phyloP scores from a whole-genome alignment of 1,284 basidiomycete genomes.

The Peniophora sp. region DNA sequence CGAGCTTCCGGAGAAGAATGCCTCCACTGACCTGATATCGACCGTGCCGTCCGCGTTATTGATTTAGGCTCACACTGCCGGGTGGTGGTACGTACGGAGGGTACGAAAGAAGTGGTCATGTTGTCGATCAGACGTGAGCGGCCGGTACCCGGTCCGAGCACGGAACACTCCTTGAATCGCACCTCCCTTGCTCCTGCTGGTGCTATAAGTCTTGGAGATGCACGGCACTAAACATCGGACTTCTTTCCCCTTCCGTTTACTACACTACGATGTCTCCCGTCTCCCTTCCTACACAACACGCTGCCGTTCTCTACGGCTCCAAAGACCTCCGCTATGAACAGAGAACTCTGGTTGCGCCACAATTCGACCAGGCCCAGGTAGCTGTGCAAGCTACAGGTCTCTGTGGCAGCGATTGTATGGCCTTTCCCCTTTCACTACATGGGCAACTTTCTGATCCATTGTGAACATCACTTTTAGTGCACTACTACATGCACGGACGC shows the following conservation, averaged over 20 bases:
- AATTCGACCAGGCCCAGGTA: slow-evolving; percentile 64
- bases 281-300: slow-evolving; percentile 45
- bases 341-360: slow-evolving; percentile 61
- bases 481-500: slow-evolving; percentile 83
- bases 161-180: no score
- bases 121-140: no score
- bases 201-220: no score
- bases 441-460: background rate
- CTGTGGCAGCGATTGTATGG: slow-evolving; percentile 84
- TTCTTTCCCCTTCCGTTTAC: background rate
- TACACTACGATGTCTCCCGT: slow-evolving; percentile 46
- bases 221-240: no score
- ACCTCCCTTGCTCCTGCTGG: no score
- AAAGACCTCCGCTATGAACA: slow-evolving; percentile 68
- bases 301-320: slow-evolving; percentile 66
- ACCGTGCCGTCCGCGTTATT: no score
- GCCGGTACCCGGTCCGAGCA: no score
- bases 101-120: no score
- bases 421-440: background rate
- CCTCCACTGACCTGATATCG: no score
- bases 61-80: no score
- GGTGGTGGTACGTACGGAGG: no score
- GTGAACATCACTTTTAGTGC: slow-evolving; percentile 46
- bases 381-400: slow-evolving; percentile 79
- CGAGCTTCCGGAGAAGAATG: no score